phyloP scores from a whole-genome alignment of 306 rosid species.

The Vigna angularis region DNA sequence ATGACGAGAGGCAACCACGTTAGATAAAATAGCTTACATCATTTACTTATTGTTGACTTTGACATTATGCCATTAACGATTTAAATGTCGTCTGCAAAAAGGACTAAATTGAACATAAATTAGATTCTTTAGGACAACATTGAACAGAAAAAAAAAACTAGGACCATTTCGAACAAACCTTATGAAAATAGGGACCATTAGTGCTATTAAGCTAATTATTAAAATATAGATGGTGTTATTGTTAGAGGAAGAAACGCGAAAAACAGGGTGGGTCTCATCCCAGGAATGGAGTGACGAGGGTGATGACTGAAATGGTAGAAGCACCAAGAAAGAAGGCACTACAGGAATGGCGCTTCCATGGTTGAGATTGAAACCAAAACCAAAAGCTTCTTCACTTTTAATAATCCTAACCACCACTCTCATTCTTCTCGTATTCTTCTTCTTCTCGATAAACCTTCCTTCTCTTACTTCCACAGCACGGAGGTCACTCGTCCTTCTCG shows the following conservation, averaged over 20 bases:
- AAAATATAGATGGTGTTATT: too few species aligned
- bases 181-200: too few species aligned
- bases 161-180: too few species aligned
- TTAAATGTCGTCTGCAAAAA: too few species aligned
- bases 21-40: too few species aligned
- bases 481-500: conserved; percentile 52
- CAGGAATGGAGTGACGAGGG: background rate
- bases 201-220: too few species aligned
- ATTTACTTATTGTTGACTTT: too few species aligned
- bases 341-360: conserved; percentile 71
- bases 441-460: conserved; percentile 3
- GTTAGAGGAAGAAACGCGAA: conserved; percentile 29
- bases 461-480: conserved; percentile 45
- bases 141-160: too few species aligned
- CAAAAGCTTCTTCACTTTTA: background rate
- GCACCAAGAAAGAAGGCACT: background rate
- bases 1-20: too few species aligned
- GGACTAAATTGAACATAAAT: too few species aligned
- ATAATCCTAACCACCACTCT: conserved; percentile 23
- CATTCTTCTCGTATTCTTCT: background rate
- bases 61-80: too few species aligned
- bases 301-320: background rate
- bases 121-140: too few species aligned
- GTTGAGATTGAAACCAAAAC: background rate
- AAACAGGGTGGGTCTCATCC: background rate